A percentile compares a stretch with the other conserved stretches of the same genome.
Conservation (phyloP, 1,139 yeast genomes). For the Debaryomyces udenii region DNA sequence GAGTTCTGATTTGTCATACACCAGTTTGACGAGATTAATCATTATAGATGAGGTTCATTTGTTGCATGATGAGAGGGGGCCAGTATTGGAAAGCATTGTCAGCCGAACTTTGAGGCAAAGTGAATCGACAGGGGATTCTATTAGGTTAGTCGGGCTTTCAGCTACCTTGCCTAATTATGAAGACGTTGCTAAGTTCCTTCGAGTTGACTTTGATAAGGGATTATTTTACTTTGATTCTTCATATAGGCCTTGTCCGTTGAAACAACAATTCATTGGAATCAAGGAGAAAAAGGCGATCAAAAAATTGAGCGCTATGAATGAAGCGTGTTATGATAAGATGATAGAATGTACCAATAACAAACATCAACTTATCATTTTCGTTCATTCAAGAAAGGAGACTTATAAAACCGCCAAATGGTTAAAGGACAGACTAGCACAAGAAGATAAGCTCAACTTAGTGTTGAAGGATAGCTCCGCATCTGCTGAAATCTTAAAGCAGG, state of each 20-base stretch:
- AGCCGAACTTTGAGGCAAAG: constrained; percentile 65
- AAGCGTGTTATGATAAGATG: constrained; percentile 85
- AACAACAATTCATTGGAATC: constrained; percentile 85
- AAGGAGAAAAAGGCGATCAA: constrained; percentile 85
- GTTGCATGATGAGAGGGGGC: constrained; percentile 93
- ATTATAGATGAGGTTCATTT: constrained; percentile 93
- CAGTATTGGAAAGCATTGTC: constrained; percentile 87
- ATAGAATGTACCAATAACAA: constrained; percentile 58
- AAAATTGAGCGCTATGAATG: constrained; percentile 81
- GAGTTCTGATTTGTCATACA: constrained; percentile 59
- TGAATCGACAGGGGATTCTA: constrained; percentile 46
- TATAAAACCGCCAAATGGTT: constrained; percentile 79
- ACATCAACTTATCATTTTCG: constrained; percentile 85
- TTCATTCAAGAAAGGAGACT: constrained; percentile 93
- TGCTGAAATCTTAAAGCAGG: constrained; percentile 62
- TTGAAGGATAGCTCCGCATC: constrained; percentile 61
- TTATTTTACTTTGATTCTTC: constrained; percentile 80
- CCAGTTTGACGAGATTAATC: constrained; percentile 66
- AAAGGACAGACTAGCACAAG: constrained; percentile 60
- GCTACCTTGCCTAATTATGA: constrained; percentile 91
- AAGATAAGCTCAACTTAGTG: constrained; percentile 51
- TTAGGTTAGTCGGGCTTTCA: constrained; percentile 82
- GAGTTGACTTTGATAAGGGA: constrained; percentile 63
- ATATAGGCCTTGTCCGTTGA: constrained; percentile 90
- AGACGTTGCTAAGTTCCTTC: constrained; percentile 83